Base-by-base conservation (phyloP, 129 eudicot species). In the Smallanthus sonchifolius region DNA sequence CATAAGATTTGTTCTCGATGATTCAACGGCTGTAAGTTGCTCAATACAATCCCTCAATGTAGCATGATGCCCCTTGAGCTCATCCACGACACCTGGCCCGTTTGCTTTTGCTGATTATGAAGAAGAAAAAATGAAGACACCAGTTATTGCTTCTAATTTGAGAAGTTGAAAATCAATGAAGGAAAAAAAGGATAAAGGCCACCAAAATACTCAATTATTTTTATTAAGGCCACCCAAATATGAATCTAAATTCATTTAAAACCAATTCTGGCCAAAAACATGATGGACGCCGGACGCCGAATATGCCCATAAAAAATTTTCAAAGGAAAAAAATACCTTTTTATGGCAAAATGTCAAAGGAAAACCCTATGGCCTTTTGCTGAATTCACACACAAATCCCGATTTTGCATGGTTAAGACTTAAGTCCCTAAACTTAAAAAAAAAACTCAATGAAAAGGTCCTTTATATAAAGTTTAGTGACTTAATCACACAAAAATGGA, bases 1-100 rank as follows among this genome's bases (percentile, higher is more conserved):
- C 14, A 91, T 83, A 6, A 94, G 97, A 79, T 79, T 94, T 69
- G 82, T 87, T 74, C 99, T 88, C 35, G 94, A 84, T 61, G 93
- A 84, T 81, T 91, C 88, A 78, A 85, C 79, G 39, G 81, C 73
- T 17, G 86, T 82, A 78, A 94, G 88, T 63, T 94, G 93, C 65
- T 84, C 87, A 72, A 91, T 85, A 75, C 96, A 88, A n/a, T 85
- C 91, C 71, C 81, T 88, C 73, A 94, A 83, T 36, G 80, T 78
- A 45, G 84, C 81, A 80, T 79, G 87, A 65, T 94, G 91, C 81
- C 86, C 96, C 87, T 91, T 87, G 5, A 94, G 87, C 67, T 94
- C 99, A 72, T 94, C 89, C 48, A 42, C 65, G 13, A 84, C 71
- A 51, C 81, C 87, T 70, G 87, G 24, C 52, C 79, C 87, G 75